A percentile compares a stretch with the other conserved stretches of the same genome.
Evolutionary conservation across 176 grass and related monocot genomes (phyloP).

Genomic region (Carex pumila): DNA sequence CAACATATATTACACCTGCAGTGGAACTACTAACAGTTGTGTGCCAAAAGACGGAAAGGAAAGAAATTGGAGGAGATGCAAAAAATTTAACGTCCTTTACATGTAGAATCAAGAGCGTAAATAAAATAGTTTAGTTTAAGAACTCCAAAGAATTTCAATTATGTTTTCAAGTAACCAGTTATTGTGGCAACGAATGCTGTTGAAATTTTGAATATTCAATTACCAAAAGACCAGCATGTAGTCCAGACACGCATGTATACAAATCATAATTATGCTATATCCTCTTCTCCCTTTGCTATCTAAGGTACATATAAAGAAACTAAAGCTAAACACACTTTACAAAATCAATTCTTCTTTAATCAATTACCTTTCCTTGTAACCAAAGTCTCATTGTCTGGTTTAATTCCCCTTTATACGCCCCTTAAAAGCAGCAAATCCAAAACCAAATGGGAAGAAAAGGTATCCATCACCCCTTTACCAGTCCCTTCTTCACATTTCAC

Average conservation of each 20-base stretch:
- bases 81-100: too few species aligned
- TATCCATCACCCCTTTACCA: not conserved
- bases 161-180: not conserved
- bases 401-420: constrained; percentile 30
- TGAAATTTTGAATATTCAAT: not conserved
- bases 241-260: not conserved
- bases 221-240: not conserved
- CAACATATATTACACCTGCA: too few species aligned
- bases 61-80: too few species aligned
- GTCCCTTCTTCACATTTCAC: not conserved
- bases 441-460: constrained; percentile 11
- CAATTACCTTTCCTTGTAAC: constrained; percentile 71
- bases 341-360: constrained; percentile 27
- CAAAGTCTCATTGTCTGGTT: constrained; percentile 33
- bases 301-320: not conserved
- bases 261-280: not conserved
- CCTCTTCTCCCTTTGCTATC: not conserved
- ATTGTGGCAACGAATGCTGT: not conserved
- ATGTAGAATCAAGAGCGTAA: too few species aligned
- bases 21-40: too few species aligned
- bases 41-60: too few species aligned
- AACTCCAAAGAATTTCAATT: too few species aligned
- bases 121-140: too few species aligned
- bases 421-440: constrained; percentile 36
- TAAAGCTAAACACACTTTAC: constrained; percentile 14